phyloP scores from a whole-genome alignment of 305 asterid genomes.

The Fraxinus nigra region DNA sequence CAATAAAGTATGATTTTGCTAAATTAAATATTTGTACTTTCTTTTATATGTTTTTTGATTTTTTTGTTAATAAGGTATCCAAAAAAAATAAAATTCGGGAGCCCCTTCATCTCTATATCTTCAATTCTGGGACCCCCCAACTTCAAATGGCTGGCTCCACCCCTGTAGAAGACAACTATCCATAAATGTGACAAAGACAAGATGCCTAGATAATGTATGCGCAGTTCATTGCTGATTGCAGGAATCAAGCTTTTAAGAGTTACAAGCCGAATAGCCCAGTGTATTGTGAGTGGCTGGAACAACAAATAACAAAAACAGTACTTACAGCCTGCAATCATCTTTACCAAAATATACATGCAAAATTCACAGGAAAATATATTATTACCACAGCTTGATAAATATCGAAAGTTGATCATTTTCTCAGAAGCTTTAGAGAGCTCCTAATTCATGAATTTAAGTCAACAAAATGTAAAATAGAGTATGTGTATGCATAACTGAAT shows the following conservation, averaged over 20 bases:
- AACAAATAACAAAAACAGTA: conserved; percentile 18
- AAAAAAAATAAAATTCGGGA: no score
- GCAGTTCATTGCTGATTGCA: conserved; percentile 41
- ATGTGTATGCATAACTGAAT: background rate
- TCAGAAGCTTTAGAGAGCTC: background rate
- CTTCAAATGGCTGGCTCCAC: no score
- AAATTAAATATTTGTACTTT: no score
- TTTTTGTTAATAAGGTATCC: no score
- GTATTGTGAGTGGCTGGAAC: conserved; percentile 70
- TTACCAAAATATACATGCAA: background rate
- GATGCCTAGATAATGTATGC: conserved; percentile 82
- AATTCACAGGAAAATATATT: background rate
- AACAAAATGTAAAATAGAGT: background rate
- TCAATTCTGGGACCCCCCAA: no score
- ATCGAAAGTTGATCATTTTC: background rate
- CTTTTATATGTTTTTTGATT: no score
- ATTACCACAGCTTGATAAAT: background rate
- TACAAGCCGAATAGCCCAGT: conserved; percentile 69
- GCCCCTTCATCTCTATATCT: no score
- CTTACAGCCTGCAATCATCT: conserved; percentile 19
- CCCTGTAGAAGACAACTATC: background rate
- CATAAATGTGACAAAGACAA: background rate
- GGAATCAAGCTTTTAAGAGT: conserved; percentile 44
- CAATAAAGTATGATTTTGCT: no score
- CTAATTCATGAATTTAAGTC: background rate